Evolutionary conservation across 306 rosid genomes (phyloP).

Genomic region (Lotus japonicus): DNA sequence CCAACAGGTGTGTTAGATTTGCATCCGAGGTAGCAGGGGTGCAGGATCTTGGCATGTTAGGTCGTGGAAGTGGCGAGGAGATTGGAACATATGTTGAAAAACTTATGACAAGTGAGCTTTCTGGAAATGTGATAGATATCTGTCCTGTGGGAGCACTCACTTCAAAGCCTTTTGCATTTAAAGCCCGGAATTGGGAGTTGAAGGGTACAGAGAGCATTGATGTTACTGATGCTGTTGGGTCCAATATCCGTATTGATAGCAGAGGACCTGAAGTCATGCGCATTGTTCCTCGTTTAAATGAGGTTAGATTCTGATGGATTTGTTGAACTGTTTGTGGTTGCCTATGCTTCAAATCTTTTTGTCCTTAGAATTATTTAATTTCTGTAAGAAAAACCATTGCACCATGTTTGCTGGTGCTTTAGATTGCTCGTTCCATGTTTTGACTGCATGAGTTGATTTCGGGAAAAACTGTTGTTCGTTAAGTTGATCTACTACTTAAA

Average conservation of each 20-base stretch:
- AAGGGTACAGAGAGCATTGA: constrained; percentile 94
- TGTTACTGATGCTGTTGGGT: constrained; percentile 98
- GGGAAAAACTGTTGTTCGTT: neutral
- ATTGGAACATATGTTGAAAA: constrained; percentile 97
- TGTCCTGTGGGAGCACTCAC: constrained; percentile 98
- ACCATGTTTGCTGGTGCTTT: neutral
- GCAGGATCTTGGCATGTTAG: constrained; percentile 97
- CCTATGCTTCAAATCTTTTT: neutral
- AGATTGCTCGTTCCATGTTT: neutral
- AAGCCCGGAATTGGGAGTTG: constrained; percentile 96
- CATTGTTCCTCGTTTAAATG: constrained; percentile 84
- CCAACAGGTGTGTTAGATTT: constrained; percentile 88
- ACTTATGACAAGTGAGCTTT: constrained; percentile 96
- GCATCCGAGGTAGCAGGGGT: constrained; percentile 99
- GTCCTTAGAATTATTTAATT: neutral
- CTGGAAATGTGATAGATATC: constrained; percentile 97
- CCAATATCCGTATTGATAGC: constrained; percentile 95
- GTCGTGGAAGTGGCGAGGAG: constrained; percentile 99
- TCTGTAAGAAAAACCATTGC: neutral
- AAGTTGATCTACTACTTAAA: neutral
- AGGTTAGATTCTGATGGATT: constrained; percentile 47
- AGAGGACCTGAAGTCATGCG: constrained; percentile 99
- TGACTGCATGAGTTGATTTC: neutral
- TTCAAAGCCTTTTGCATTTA: constrained; percentile 98
- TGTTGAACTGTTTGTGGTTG: constrained; percentile 3